phyloP scores from a whole-genome alignment of 106 monocot species.

The Cymbidium sinense region DNA sequence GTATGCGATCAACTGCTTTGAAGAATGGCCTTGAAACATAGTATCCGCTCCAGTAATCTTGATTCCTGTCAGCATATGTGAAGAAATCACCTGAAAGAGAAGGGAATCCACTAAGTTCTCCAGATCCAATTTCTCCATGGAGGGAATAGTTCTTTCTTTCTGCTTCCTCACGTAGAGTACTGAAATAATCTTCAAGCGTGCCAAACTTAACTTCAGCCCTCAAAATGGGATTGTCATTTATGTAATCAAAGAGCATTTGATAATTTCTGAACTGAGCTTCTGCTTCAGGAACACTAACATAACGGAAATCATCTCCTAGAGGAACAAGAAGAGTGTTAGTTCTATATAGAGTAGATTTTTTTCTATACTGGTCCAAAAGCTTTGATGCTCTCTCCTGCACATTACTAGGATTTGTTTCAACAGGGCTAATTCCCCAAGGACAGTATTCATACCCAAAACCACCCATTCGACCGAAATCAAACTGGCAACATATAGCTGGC shows the following conservation, averaged over 20 bases:
- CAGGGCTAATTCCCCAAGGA: conserved; percentile 81
- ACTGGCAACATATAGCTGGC: conserved; percentile 95
- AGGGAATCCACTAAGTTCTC: conserved; percentile 77
- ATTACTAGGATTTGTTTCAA: conserved; percentile 73
- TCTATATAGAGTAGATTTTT: conserved; percentile 92
- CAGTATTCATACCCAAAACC: conserved; percentile 82
- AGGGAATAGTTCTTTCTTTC: conserved; percentile 76
- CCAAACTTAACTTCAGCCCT: conserved; percentile 91
- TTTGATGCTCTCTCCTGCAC: conserved; percentile 76
- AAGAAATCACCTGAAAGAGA: conserved; percentile 97
- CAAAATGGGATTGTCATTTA: conserved; percentile 65
- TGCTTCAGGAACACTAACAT: conserved; percentile 81
- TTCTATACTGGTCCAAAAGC: conserved; percentile 85
- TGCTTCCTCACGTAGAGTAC: conserved; percentile 74
- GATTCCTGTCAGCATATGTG: conserved; percentile 90
- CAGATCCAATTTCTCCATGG: conserved; percentile 73
- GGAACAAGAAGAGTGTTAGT: conserved; percentile 92
- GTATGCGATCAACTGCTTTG: conserved; percentile 87
- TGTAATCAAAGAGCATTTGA: conserved; percentile 83
- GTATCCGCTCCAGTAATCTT: conserved; percentile 99
- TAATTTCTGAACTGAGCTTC: conserved; percentile 91
- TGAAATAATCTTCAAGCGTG: conserved; percentile 91
- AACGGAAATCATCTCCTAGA: conserved; percentile 95
- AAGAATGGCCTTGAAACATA: conserved; percentile 98
- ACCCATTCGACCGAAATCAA: conserved; percentile 89